Evolutionary conservation across 1,284 basidiomycete genomes (phyloP).

Genomic region (Ustilago nuda): DNA sequence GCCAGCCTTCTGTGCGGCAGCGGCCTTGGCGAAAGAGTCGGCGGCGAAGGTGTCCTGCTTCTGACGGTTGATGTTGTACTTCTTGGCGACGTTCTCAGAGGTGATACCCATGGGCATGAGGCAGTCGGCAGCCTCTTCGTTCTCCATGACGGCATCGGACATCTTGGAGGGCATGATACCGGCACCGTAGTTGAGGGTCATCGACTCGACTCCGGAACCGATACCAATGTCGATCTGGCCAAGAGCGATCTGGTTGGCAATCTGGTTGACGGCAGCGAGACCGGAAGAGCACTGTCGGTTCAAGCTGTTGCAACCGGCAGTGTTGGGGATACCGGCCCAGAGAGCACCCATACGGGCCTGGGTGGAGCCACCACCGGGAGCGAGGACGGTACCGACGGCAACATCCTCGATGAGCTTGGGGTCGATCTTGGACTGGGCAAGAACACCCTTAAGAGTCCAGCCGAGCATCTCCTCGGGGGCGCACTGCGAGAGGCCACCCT

Average conservation of each 20-base stretch:
- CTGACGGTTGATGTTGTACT: conserved; percentile 80
- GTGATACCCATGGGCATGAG: conserved; percentile 96
- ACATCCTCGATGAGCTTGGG: conserved; percentile 80
- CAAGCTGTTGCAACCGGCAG: conserved; percentile 79
- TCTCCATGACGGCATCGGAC: conserved; percentile 83
- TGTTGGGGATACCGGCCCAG: conserved; percentile 85
- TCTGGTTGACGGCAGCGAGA: conserved; percentile 86
- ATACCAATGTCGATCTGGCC: conserved; percentile 82
- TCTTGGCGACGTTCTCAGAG: conserved; percentile 90
- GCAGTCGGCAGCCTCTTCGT: conserved; percentile 88
- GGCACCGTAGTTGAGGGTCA: conserved; percentile 79
- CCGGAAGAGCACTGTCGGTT: conserved; percentile 92
- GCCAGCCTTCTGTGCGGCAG: conserved; percentile 84
- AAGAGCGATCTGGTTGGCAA: conserved; percentile 83
- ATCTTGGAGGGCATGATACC: conserved; percentile 78
- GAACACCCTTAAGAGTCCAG: conserved; percentile 72
- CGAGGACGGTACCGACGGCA: conserved; percentile 92
- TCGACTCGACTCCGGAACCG: conserved; percentile 91
- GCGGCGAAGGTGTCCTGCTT: conserved; percentile 88
- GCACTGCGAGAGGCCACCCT: conserved; percentile 87
- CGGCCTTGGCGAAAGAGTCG: conserved; percentile 84
- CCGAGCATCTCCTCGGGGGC: conserved; percentile 90
- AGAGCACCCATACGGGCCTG: conserved; percentile 95
- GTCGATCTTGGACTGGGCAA: conserved; percentile 75
- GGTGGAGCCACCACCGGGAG: conserved; percentile 87